Percentiles rank a stretch among this genome's conserved stretches.
These are phyloP conservation scores for Pholiota microspora DNA, from an alignment of 768 basidiomycete species.

Conservation along the genomic window DNA sequence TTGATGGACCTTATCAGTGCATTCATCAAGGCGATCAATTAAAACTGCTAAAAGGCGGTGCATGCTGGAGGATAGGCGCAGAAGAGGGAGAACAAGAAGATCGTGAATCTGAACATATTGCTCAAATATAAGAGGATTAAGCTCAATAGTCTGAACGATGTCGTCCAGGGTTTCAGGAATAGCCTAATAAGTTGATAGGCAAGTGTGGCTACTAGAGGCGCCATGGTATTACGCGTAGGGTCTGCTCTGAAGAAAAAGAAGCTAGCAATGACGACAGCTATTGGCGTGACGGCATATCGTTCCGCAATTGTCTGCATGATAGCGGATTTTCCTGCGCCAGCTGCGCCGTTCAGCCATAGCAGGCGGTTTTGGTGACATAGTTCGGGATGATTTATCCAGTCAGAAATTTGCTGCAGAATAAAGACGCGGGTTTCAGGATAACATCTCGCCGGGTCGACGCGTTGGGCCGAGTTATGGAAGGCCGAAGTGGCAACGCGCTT, in stretches of 20 bases:
- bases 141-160: conserved; percentile 10
- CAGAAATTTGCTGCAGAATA: too few relatives aligned
- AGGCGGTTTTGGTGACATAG: neutral
- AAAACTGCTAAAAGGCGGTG: neutral
- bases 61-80: neutral
- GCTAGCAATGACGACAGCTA: conserved; percentile 19
- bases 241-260: conserved; percentile 34
- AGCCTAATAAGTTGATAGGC: conserved; percentile 22
- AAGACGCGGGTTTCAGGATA: too few relatives aligned
- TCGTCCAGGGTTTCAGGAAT: conserved; percentile 5
- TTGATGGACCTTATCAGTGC: conserved; percentile 2
- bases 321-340: conserved; percentile 23
- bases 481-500: too few relatives aligned
- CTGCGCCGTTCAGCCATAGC: conserved; percentile 21
- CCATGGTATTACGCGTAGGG: conserved; percentile 21
- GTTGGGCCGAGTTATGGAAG: too few relatives aligned
- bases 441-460: too few relatives aligned
- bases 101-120: neutral
- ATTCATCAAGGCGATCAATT: conserved; percentile 16
- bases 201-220: conserved; percentile 28
- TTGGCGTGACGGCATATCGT: conserved; percentile 6
- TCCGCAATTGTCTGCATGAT: conserved; percentile 24
- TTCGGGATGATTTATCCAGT: too few relatives aligned
- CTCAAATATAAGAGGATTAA: neutral
- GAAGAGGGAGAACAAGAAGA: neutral